Evolutionary conservation across 495 filamentous ascomycete species (phyloP), one percentile per base, ranked within the genome.

Genomic region (Aspergillus campestris): DNA sequence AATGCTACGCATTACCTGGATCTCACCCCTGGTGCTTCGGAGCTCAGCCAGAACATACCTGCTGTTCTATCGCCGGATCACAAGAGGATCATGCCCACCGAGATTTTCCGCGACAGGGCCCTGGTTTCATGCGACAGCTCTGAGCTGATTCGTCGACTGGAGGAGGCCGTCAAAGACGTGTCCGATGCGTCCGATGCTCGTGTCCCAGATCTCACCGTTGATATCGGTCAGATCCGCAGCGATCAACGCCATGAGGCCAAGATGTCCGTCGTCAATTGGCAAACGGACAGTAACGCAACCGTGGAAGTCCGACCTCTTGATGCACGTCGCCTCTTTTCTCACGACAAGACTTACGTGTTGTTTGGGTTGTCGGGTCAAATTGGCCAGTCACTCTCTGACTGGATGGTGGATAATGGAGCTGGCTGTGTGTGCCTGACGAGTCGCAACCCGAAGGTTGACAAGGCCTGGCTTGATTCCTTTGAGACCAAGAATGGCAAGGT

Each of bases 331-430:
- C 27, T 45, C 9, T 45, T 50, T 34, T 32, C 34, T 7, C 35
- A 58, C 0, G 29, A 67, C 44, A 71, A 63, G 49, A 44, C 77
- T 0, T 82, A 82, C 47, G 44, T 74, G 6, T 55, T 82, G 1
- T 51, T 75, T 9, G 79, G 79, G 5, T 44, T 80, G 9, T 75
- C 72, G 3, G 70, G 77, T 29, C 69, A 75, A 36, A 59, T 80
- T 5, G 79, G 75, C n/a, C 70, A 70, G 48, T 80, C 77, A 9
- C 44, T 81, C 6, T 78, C 73, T 51, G 53, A 60, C 5, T 73
- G 79, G 45, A 73, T 82, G 56, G 60, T 71, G 4, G 14, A 56
- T 6, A 60, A 71, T 10, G 79, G 79, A 2, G 78, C 78, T 0
- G 51, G 66, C 0, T 51, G 70, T 50, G 56, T 82, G 29, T 65